A percentile compares a stretch with the other conserved stretches of the same genome.
phyloP scores from a whole-genome alignment of 2,329 filamentous ascomycete species.

The Alternaria arborescens region DNA sequence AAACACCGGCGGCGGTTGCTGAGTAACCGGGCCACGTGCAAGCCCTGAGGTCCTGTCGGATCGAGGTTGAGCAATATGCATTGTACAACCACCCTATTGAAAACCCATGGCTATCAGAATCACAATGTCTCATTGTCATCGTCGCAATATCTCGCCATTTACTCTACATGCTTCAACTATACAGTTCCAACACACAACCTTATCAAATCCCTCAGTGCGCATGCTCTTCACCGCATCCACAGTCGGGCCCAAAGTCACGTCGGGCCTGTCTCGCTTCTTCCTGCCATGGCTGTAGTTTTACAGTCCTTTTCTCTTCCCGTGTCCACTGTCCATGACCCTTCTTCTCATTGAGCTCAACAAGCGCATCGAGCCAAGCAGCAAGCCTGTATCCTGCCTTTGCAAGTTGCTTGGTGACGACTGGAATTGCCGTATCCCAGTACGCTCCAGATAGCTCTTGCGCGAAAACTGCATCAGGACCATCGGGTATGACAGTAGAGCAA shows the following conservation, averaged over 20 bases:
- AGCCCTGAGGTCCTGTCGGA: neutral
- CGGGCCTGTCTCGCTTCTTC: slow-evolving; percentile 36
- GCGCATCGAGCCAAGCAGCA: slow-evolving; percentile 42
- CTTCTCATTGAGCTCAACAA: slow-evolving; percentile 34
- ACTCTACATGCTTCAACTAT: neutral
- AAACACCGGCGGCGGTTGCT: slow-evolving; percentile 10
- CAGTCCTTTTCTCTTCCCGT: slow-evolving; percentile 21
- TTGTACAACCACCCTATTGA: no score
- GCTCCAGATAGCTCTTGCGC: slow-evolving; percentile 49
- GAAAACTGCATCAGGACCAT: slow-evolving; percentile 48
- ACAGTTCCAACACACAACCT: neutral
- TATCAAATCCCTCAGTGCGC: slow-evolving; percentile 20
- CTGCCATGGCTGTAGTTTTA: slow-evolving; percentile 39
- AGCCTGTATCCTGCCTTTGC: slow-evolving; percentile 51
- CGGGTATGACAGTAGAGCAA: slow-evolving; percentile 53
- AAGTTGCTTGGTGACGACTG: slow-evolving; percentile 54
- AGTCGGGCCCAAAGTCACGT: slow-evolving; percentile 41
- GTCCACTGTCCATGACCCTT: slow-evolving; percentile 17
- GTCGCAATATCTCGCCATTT: neutral
- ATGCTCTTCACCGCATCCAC: slow-evolving; percentile 36
- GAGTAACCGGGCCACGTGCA: slow-evolving; percentile 10
- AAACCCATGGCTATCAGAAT: no score
- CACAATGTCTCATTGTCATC: neutral
- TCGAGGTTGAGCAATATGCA: neutral
- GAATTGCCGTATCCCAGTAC: slow-evolving; percentile 49